A percentile compares a stretch with the other conserved stretches of the same genome.
phyloP scores from a whole-genome alignment of 495 filamentous ascomycete genomes.

The Trypethelium eluteriae region DNA sequence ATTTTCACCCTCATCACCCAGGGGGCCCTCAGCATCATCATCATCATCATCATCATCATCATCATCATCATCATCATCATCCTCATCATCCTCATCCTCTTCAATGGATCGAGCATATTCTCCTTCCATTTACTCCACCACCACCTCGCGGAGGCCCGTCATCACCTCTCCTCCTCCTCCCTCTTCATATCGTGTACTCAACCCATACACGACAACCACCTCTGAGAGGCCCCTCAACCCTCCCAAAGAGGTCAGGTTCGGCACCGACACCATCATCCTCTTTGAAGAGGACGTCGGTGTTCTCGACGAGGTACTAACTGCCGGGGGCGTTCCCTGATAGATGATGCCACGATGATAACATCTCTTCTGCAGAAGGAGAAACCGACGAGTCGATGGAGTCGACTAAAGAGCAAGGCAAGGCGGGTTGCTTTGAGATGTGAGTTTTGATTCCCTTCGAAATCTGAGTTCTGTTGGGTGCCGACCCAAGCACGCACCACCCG shows the following conservation, averaged over 20 bases:
- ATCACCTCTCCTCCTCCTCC: background rate
- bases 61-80: background rate
- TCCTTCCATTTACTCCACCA: background rate
- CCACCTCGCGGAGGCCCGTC: background rate
- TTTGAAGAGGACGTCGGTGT: background rate
- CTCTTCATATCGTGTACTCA: background rate
- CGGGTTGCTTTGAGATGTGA: background rate
- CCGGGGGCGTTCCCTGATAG: background rate
- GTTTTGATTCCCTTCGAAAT: background rate
- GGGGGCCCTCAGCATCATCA: no score
- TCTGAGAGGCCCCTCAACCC: background rate
- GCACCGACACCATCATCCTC: background rate
- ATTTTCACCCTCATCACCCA: no score
- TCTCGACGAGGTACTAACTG: background rate
- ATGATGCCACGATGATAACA: background rate
- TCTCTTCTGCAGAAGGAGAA: conserved; percentile 2
- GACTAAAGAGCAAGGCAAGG: background rate
- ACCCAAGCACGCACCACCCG: background rate
- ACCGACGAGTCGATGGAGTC: background rate
- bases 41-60: background rate
- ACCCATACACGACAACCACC: background rate
- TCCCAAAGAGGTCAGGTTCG: background rate
- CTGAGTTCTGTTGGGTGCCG: background rate
- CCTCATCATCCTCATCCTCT: background rate
- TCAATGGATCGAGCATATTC: background rate